These are phyloP conservation scores for Wickerhamomyces sp. DNA, from an alignment of 1,139 yeast species.

Conservation along the genomic window DNA sequence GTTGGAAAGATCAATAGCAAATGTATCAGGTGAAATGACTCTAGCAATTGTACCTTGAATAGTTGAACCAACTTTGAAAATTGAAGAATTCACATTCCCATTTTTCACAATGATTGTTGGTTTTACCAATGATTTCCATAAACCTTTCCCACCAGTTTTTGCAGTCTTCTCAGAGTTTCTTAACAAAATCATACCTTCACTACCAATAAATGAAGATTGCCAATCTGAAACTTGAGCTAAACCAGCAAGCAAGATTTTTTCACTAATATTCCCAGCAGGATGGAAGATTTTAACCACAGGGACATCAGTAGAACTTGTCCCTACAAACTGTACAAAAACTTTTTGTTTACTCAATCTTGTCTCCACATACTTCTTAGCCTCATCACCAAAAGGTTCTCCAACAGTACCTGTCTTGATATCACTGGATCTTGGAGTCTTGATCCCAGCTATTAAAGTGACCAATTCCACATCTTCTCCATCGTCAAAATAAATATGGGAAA, in stretches of 20 bases:
- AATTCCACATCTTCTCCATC: conserved; percentile 46
- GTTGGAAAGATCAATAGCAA: conserved; percentile 42
- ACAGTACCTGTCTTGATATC: conserved; percentile 24
- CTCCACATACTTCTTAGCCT: conserved; percentile 63
- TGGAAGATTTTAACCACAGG: conserved; percentile 55
- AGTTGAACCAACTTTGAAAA: conserved; percentile 39
- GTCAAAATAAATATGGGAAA: conserved; percentile 39
- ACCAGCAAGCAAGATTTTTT: conserved; percentile 62
- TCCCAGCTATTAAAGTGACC: conserved; percentile 67
- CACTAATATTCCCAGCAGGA: conserved; percentile 76
- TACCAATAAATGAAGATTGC: conserved; percentile 74
- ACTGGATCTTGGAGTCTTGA: conserved; percentile 67
- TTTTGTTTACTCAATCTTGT: conserved; percentile 61
- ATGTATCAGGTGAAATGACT: conserved; percentile 67
- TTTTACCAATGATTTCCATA: conserved; percentile 44
- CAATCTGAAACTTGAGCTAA: conserved; percentile 75
- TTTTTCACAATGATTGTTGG: conserved; percentile 18
- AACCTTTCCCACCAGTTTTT: conserved; percentile 54
- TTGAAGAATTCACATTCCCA: conserved; percentile 20
- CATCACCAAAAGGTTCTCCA: conserved; percentile 53
- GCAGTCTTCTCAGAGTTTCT: conserved; percentile 68
- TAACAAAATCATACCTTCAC: conserved; percentile 53
- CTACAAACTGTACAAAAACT: conserved; percentile 54
- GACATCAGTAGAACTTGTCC: conserved; percentile 56
- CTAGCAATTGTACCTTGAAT: conserved; percentile 52